Evolutionary conservation across 176 grass and related monocot genomes (phyloP), one percentile per base, ranked within the genome.

Genomic region (Rhynchospora tenuis): DNA sequence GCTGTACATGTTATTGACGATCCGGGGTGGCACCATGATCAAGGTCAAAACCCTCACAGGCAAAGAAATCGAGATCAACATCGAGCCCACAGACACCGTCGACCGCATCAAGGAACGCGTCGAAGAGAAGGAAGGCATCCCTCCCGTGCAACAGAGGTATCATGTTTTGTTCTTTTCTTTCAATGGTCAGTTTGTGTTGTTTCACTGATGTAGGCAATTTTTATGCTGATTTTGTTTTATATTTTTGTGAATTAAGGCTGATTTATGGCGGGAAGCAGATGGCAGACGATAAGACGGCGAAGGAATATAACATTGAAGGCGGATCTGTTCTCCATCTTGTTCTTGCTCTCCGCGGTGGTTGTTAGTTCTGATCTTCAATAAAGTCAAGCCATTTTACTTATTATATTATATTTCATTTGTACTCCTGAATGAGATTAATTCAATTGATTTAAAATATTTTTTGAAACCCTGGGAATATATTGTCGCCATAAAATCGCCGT

Each of bases 211-310:
- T n/a, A n/a, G n/a, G 15, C n/a, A 19, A n/a, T 6, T 3, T 0
- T 59, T 59, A 20, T 59, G 15, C 4, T 65, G 26, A 31, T 31
- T 0, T 15, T 64, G 29, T 27, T 28, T 23, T 13, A 13, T 33
- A 4, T 16, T 65, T 65, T 5, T 33, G 63, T 73, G 64, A 83
- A 38, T 38, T 38, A 38, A 94, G 95, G 92, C 72, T 98, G 16
- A 94, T 98, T 62, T 98, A 93, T 84, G 90, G 89, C 45, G 95
- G 92, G 31, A 98, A 98, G 87, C 95, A 98, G 81, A 90, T 98
- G 47, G 92, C 95, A 1, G 91, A 98, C 82, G 92, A 98, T 47
- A 98, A 91, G 86, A 95, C 94, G 52, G 94, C 94, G 0, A 92
- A 92, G 85, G 94, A 97, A 20, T 97, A 97, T 85, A 97, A 97